These are phyloP conservation scores for Ophiocordyceps camponoti-saundersi DNA, from an alignment of 2,329 filamentous ascomycete genomes.

Conservation along the genomic window DNA sequence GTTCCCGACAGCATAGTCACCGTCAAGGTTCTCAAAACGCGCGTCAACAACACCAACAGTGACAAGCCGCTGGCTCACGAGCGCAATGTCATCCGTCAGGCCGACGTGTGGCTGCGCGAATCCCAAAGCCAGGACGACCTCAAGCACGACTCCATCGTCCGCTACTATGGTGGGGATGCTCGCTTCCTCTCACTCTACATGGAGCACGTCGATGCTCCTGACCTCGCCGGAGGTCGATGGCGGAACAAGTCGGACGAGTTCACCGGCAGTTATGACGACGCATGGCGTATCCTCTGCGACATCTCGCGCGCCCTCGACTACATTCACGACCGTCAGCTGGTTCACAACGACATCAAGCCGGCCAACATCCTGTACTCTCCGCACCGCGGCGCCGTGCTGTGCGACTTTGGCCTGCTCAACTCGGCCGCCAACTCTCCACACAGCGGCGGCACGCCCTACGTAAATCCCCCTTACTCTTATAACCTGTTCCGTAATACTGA, in stretches of 20 bases:
- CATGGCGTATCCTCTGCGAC: constrained; percentile 33
- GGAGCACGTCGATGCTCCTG: constrained; percentile 41
- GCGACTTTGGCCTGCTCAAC: constrained; percentile 42
- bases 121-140: constrained; percentile 37
- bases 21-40: constrained; percentile 43
- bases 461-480: too few species aligned
- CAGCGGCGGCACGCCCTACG: constrained; percentile 39
- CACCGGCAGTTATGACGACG: constrained; percentile 29
- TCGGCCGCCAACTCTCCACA: constrained; percentile 25
- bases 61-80: constrained; percentile 31
- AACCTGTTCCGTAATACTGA: too few species aligned
- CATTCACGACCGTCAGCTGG: constrained; percentile 32
- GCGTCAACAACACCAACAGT: constrained; percentile 17
- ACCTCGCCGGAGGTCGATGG: constrained; percentile 34
- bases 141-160: constrained; percentile 39
- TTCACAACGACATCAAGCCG: constrained; percentile 48
- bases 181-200: constrained; percentile 43
- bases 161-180: constrained; percentile 40
- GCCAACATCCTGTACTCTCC: constrained; percentile 43
- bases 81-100: constrained; percentile 39
- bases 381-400: constrained; percentile 40
- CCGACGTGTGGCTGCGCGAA: constrained; percentile 42
- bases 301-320: constrained; percentile 37
- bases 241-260: constrained; percentile 31
- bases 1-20: constrained; percentile 37